Evolutionary conservation across 305 asterid genomes (phyloP).

Genomic region (Fraxinus xanthoxyloides): DNA sequence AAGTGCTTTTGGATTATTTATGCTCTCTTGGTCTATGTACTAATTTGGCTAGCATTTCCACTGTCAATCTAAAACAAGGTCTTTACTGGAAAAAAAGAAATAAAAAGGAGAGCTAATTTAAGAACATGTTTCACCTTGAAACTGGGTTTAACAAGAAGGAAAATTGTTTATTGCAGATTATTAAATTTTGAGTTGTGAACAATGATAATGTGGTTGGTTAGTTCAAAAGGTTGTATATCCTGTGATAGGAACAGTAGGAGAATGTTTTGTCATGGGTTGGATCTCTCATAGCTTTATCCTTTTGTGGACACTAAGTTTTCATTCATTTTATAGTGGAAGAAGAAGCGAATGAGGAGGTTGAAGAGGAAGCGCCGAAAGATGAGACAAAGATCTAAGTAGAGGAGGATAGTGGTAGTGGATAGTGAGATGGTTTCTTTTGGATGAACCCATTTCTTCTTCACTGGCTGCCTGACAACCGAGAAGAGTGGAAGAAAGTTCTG

Average conservation of each 20-base stretch:
- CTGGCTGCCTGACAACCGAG: not conserved
- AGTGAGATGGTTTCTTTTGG: not conserved
- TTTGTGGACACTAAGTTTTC: not conserved
- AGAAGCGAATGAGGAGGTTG: slow-evolving; percentile 17
- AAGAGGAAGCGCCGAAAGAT: slow-evolving; percentile 22
- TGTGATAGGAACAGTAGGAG: not conserved
- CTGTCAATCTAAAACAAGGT: not conserved
- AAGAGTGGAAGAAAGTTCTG: slow-evolving; percentile 11
- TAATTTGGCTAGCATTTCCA: not conserved
- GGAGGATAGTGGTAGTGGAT: not conserved
- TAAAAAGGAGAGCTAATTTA: not conserved
- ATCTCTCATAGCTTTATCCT: not conserved
- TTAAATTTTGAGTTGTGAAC: not conserved
- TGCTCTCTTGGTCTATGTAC: not conserved
- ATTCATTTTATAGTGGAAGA: slow-evolving; percentile 7
- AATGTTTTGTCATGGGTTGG: not conserved
- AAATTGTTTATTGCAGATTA: not conserved
- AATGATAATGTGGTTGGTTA: not conserved
- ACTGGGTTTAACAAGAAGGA: not conserved
- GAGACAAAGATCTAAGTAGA: slow-evolving; percentile 15
- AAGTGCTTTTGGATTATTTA: not conserved
- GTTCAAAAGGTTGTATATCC: not conserved
- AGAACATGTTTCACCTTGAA: not conserved
- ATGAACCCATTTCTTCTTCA: not conserved
- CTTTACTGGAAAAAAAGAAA: not conserved